phyloP scores from a whole-genome alignment of 2,329 filamentous ascomycete species.

The Bipolaris gigantea region DNA sequence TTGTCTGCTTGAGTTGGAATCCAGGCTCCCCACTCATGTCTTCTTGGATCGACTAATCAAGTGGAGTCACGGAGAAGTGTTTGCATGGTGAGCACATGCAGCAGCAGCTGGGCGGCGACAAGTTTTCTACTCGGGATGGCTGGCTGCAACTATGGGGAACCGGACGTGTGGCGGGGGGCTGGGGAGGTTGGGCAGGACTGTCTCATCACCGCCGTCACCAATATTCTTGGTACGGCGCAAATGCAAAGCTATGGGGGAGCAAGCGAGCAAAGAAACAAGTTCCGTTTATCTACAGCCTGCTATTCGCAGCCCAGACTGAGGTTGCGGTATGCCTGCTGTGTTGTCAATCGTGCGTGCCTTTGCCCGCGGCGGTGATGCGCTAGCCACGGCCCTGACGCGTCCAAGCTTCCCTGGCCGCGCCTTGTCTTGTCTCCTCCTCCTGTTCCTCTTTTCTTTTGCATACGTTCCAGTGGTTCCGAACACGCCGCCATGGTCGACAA shows the following conservation, averaged over 20 bases:
- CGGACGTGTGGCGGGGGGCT: conserved; percentile 17
- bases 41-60: conserved; percentile 31
- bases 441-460: not conserved
- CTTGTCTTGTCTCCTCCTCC: not conserved
- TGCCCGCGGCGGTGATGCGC: conserved; percentile 13
- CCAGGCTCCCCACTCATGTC: conserved; percentile 44
- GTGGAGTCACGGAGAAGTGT: conserved; percentile 33
- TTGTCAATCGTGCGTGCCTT: conserved; percentile 11
- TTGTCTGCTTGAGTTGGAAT: conserved; percentile 48
- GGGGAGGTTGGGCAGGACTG: conserved; percentile 34
- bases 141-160: conserved; percentile 22
- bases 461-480: not conserved
- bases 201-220: conserved; percentile 24
- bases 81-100: conserved; percentile 25
- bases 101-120: conserved; percentile 16
- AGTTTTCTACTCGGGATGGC: conserved; percentile 35
- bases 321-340: conserved; percentile 17
- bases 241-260: conserved; percentile 3
- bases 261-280: conserved; percentile 8
- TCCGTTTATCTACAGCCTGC: conserved; percentile 2
- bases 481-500: not conserved
- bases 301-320: conserved; percentile 8
- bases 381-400: conserved; percentile 6
- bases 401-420: not conserved
- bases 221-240: conserved; percentile 28